phyloP scores from a whole-genome alignment of 805 yeast species.

The Yarrowia phangngaensis region DNA sequence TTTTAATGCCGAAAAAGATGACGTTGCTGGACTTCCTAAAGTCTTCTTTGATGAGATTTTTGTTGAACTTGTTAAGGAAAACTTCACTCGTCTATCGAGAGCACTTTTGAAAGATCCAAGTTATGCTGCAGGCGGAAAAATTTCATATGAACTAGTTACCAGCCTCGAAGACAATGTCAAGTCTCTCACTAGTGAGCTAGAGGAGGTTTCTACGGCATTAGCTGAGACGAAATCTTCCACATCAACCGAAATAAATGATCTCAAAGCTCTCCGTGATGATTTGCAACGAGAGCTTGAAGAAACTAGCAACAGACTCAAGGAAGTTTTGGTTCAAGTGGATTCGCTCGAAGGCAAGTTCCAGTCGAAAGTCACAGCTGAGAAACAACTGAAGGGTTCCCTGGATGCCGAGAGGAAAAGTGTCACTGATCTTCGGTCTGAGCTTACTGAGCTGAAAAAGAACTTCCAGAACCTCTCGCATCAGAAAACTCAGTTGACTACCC shows the following conservation, averaged over 20 bases:
- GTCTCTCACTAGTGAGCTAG: conserved; percentile 30
- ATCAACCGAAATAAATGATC: conserved; percentile 33
- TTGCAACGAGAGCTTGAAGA: conserved; percentile 42
- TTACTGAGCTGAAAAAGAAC: conserved; percentile 31
- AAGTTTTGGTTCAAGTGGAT: conserved; percentile 12
- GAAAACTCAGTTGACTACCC: conserved; percentile 38
- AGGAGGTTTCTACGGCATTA: conserved; percentile 29
- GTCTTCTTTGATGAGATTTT: conserved; percentile 68
- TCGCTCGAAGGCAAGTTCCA: conserved; percentile 28
- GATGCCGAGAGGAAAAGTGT: conserved; percentile 24
- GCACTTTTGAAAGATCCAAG: conserved; percentile 73
- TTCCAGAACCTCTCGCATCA: conserved; percentile 31
- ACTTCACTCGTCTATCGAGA: conserved; percentile 60
- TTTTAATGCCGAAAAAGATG: conserved; percentile 56
- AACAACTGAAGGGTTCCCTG: conserved; percentile 1
- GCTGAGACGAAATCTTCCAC: conserved; percentile 38
- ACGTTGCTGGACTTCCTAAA: conserved; percentile 75
- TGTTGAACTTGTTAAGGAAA: conserved; percentile 63
- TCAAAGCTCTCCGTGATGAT: conserved; percentile 31
- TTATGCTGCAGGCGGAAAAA: conserved; percentile 60
- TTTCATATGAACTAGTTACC: conserved; percentile 58
- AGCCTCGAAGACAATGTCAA: conserved; percentile 38
- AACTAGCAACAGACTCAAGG: conserved; percentile 38
- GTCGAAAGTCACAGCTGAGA: conserved; percentile 18
- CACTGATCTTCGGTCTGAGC: conserved; percentile 29